Evolutionary conservation across 257 asterid species (phyloP), one percentile per base, ranked within the genome.

Genomic region (Gentiana dahurica): DNA sequence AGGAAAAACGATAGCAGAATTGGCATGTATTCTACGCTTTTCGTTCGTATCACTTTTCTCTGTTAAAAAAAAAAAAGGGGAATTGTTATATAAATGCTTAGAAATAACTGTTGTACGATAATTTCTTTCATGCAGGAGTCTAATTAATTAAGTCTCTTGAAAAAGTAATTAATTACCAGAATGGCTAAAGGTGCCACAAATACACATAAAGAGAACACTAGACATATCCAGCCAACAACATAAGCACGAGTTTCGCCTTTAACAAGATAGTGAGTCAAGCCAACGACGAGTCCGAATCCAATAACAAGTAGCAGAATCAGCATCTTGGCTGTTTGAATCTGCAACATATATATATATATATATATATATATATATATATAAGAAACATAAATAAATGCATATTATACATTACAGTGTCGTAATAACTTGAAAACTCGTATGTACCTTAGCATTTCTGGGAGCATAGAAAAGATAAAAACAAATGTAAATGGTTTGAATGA

Each of bases 11-110:
- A 85, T n/a, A 78, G 80, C 32, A 80, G 79, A 55, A 82, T 61
- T 9, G 95, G 95, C 95, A 86, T 86, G 68, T 73, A 75, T 62
- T 82, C 95, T 0, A 79, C 92, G 34, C 95, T 82, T 71, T 78
- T 78, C 4, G 85, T 86, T 43, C 64, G 55, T 32, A 86, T 76
- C 0, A 82, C 89, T 72, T 65, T 68, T 61, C 79, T 71, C 95
- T 82, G 76, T 66, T 58, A 2, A 15, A 2, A 53, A 49, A 44
- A 44, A 12, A 45, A 44, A 61, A 8, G 4, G n/a, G 45, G 8
- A 39, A 39, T 15, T 15, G 24, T 15, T 15, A 15, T 2, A 32
- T 15, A 15, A 15, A 15, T 15, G 24, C 24, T 15, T 15, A 15
- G 24, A 15, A 15, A 3, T 61, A 34, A 5, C 49, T 68, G 24